Evolutionary conservation across 1,139 yeast genomes (phyloP).

Genomic region (Lizanozyma gosingica): DNA sequence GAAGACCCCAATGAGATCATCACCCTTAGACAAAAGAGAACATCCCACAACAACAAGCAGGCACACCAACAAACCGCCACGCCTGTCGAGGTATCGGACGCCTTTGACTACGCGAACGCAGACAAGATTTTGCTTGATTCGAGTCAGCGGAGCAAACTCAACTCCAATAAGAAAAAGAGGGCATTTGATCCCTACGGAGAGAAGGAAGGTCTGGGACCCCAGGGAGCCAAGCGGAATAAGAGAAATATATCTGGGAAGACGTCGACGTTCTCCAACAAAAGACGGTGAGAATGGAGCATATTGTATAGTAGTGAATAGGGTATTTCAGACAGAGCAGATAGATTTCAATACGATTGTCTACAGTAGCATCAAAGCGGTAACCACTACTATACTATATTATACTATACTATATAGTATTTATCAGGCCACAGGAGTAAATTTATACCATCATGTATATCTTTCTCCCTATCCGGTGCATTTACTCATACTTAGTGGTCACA

Average conservation of each 20-base stretch:
- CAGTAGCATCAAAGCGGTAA: no score
- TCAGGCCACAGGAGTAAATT: not conserved
- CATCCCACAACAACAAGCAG: constrained; percentile 7
- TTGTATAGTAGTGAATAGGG: no score
- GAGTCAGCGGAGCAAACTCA: constrained; percentile 13
- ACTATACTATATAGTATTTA: no score
- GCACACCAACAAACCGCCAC: constrained; percentile 9
- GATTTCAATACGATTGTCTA: no score
- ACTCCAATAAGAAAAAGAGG: constrained; percentile 29
- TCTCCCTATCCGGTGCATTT: not conserved
- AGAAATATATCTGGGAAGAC: constrained; percentile 37
- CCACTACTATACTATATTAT: not conserved
- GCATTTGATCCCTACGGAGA: constrained; percentile 54
- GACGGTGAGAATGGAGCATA: no score
- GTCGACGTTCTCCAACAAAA: constrained; percentile 25
- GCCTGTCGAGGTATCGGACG: constrained; percentile 12
- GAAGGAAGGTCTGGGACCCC: constrained; percentile 39
- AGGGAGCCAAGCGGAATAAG: constrained; percentile 37
- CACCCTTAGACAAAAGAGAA: constrained; percentile 35
- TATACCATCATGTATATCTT: not conserved
- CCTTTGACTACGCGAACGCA: constrained; percentile 40
- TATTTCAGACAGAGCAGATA: no score
- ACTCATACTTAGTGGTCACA: no score
- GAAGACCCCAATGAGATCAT: constrained; percentile 44
- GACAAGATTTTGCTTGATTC: constrained; percentile 36